A percentile compares a stretch with the other conserved stretches of the same genome.
These are phyloP conservation scores for Clarireedia hainanense DNA, from an alignment of 2,329 filamentous ascomycete species.

Conservation along the genomic window DNA sequence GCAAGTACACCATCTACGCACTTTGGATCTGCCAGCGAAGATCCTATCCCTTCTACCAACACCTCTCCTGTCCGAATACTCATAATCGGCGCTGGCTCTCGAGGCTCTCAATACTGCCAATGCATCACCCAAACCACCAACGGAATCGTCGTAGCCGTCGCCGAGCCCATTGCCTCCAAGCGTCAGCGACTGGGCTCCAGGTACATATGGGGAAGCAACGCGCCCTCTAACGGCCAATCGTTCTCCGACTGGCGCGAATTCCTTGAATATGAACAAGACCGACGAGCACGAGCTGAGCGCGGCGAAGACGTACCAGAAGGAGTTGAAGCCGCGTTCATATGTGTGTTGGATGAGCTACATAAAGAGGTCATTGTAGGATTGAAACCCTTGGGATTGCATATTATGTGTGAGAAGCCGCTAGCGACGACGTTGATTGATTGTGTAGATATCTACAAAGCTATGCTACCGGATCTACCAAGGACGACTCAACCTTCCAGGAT, in stretches of 20 bases:
- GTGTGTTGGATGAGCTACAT: constrained; percentile 84
- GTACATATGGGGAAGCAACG: constrained; percentile 60
- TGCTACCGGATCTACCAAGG: constrained; percentile 34
- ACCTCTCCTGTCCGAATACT: constrained; percentile 55
- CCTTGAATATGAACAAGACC: constrained; percentile 58
- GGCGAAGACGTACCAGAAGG: constrained; percentile 37
- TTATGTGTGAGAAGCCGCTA: constrained; percentile 94
- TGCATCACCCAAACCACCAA: constrained; percentile 57
- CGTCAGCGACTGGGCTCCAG: constrained; percentile 59
- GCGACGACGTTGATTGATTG: constrained; percentile 74
- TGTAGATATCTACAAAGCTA: constrained; percentile 59
- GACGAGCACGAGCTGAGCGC: constrained; percentile 46
- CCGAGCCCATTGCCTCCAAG: constrained; percentile 74
- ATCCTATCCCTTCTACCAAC: constrained; percentile 24
- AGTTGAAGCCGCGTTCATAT: constrained; percentile 55
- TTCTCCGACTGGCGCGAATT: constrained; percentile 73
- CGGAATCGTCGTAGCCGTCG: constrained; percentile 67
- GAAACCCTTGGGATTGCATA: constrained; percentile 63
- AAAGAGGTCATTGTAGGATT: constrained; percentile 70
- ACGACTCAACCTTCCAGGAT: constrained; percentile 38
- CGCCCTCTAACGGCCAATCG: constrained; percentile 51
- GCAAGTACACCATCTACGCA: constrained; percentile 15
- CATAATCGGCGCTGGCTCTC: constrained; percentile 75
- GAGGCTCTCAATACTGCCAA: constrained; percentile 66
- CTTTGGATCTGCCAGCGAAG: constrained; percentile 3